phyloP scores from a whole-genome alignment of 805 yeast species.

The Schizosaccharomyces lindneri region DNA sequence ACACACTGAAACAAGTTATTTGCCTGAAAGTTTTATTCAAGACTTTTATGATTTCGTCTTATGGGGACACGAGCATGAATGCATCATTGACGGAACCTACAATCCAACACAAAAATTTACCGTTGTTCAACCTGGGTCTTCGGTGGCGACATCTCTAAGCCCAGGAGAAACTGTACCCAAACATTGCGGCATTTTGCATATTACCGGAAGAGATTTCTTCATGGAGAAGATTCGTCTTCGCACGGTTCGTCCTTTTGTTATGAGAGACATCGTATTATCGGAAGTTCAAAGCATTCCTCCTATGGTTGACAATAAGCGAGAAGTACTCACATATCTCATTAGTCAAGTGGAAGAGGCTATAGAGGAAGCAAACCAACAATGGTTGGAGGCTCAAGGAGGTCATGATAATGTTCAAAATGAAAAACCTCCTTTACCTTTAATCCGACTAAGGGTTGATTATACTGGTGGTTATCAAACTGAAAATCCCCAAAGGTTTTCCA shows the following conservation, averaged over 20 bases:
- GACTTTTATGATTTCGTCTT: constrained; percentile 54
- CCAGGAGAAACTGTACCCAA: constrained; percentile 65
- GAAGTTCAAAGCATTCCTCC: constrained; percentile 31
- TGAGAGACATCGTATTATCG: constrained; percentile 36
- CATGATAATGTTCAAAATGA: constrained; percentile 11
- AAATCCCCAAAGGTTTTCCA: constrained; percentile 69
- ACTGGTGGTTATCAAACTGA: constrained; percentile 80
- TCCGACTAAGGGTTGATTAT: constrained; percentile 59
- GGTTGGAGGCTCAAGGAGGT: constrained; percentile 15
- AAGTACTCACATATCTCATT: constrained; percentile 34
- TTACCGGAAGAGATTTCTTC: constrained; percentile 31
- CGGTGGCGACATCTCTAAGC: constrained; percentile 71
- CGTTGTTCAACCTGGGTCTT: constrained; percentile 78
- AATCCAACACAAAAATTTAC: constrained; percentile 38
- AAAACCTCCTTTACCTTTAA: constrained; percentile 50
- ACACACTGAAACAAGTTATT: constrained; percentile 52
- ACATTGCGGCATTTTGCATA: constrained; percentile 37
- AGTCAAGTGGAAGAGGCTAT: constrained; percentile 46
- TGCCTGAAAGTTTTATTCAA: constrained; percentile 72
- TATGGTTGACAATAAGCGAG: constrained; percentile 32
- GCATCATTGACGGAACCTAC: constrained; percentile 39
- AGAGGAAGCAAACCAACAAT: constrained; percentile 27
- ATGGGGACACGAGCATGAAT: constrained; percentile 98
- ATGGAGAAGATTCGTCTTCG: constrained; percentile 37
- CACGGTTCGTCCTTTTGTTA: constrained; percentile 60